phyloP scores from a whole-genome alignment of 768 basidiomycete species.

The Pholiota molesta region DNA sequence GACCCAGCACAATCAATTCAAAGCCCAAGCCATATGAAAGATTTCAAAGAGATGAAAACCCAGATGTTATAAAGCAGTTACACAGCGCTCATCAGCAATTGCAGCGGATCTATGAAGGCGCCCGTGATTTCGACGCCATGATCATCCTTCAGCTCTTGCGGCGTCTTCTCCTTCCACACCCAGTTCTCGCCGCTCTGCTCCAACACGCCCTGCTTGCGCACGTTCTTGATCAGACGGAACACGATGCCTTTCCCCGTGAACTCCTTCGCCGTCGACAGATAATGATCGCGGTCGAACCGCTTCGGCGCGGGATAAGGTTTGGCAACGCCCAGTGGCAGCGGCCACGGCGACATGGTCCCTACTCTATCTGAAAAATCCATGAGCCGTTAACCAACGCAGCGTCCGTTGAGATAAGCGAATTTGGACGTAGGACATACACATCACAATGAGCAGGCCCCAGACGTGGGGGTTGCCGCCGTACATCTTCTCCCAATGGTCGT shows the following conservation, averaged over 20 bases:
- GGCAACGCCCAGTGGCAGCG: neutral
- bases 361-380: neutral
- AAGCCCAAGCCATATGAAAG: neutral
- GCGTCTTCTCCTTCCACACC: conserved; percentile 3
- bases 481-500: neutral
- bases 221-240: neutral
- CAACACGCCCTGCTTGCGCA: conserved; percentile 3
- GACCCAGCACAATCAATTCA: too few species aligned
- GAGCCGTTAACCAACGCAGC: neutral
- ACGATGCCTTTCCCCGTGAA: conserved; percentile 3
- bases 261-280: neutral
- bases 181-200: conserved; percentile 4
- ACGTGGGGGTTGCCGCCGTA: neutral
- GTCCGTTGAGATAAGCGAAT: neutral
- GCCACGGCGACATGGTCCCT: neutral
- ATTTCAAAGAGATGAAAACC: neutral
- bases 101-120: neutral
- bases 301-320: neutral
- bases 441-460: neutral
- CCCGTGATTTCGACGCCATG: neutral
- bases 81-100: neutral
- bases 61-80: neutral
- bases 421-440: neutral
- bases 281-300: neutral
- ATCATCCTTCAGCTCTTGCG: neutral